A percentile compares a stretch with the other conserved stretches of the same genome.
phyloP scores from a whole-genome alignment of 1,284 basidiomycete genomes.

The Ustilago tritici region DNA sequence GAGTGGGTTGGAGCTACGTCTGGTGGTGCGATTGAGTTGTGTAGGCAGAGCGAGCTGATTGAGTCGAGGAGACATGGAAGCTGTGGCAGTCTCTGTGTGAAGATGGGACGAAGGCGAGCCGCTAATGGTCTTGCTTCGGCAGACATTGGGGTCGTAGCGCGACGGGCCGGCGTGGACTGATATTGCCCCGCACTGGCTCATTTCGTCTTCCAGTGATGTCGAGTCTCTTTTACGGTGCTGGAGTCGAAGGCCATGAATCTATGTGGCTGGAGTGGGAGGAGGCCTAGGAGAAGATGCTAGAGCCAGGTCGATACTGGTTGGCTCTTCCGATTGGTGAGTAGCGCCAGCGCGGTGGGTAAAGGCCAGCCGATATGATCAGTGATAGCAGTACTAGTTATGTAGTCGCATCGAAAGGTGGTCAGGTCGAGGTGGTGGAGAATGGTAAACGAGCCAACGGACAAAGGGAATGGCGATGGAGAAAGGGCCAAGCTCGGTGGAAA shows the following conservation, averaged over 20 bases:
- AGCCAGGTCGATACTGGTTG: not conserved
- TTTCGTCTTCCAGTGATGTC: conserved; percentile 12
- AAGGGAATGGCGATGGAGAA: not conserved
- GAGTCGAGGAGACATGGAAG: not conserved
- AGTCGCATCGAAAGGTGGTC: not conserved
- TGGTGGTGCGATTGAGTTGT: conserved; percentile 5
- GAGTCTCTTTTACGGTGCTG: not conserved
- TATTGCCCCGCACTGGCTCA: conserved; percentile 19
- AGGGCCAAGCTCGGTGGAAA: not conserved
- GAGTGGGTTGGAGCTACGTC: not conserved
- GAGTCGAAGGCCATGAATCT: conserved; percentile 3
- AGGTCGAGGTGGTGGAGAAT: not conserved
- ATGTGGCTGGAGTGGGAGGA: not conserved
- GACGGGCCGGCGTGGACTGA: conserved; percentile 15
- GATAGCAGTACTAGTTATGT: not conserved
- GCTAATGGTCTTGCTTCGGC: conserved; percentile 40
- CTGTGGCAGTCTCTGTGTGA: not conserved
- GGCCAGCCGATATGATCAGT: not conserved
- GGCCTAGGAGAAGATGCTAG: not conserved
- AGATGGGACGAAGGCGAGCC: conserved; percentile 8
- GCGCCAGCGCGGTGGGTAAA: not conserved
- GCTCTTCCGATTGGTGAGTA: not conserved
- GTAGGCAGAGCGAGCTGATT: conserved; percentile 23
- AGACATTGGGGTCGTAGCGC: conserved; percentile 13
- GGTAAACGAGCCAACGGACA: conserved; percentile 1